Conservation (phyloP, 2,329 filamentous ascomycete genomes). For the Pseudopithomyces chartarum region DNA sequence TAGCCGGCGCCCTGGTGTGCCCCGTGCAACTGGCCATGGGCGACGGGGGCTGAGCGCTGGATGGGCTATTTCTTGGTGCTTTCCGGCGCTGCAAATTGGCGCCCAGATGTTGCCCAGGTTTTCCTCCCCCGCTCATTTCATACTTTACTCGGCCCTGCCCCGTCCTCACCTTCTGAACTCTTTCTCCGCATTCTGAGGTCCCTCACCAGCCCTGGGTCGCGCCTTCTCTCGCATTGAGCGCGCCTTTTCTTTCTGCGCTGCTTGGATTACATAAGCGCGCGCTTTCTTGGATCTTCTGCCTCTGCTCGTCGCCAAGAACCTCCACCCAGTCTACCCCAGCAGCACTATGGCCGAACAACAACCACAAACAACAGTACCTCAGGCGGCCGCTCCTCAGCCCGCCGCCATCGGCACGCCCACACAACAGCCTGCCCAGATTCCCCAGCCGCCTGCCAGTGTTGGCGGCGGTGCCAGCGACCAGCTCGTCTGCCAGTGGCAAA, state of each 20-base stretch:
- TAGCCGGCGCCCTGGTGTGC: not conserved
- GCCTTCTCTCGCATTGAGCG: not conserved
- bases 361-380: constrained; percentile 5
- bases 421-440: constrained; percentile 39
- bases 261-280: constrained; percentile 3
- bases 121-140: constrained; percentile 7
- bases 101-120: constrained; percentile 9
- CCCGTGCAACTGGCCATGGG: not conserved
- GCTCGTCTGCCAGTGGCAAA: constrained; percentile 65
- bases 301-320: not conserved
- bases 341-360: constrained; percentile 11
- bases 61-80: constrained; percentile 7
- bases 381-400: constrained; percentile 28
- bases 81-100: constrained; percentile 1
- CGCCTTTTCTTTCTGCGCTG: not conserved
- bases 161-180: constrained; percentile 4
- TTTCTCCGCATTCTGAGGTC: constrained; percentile 5
- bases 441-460: constrained; percentile 27
- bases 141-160: constrained; percentile 8
- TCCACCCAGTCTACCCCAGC: not conserved
- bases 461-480: constrained; percentile 50
- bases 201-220: not conserved
- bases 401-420: constrained; percentile 41
- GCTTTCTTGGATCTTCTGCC: not conserved
- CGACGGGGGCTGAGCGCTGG: constrained; percentile 4